phyloP scores from a whole-genome alignment of 169 alveolate genomes.

The Babesia sp. region DNA sequence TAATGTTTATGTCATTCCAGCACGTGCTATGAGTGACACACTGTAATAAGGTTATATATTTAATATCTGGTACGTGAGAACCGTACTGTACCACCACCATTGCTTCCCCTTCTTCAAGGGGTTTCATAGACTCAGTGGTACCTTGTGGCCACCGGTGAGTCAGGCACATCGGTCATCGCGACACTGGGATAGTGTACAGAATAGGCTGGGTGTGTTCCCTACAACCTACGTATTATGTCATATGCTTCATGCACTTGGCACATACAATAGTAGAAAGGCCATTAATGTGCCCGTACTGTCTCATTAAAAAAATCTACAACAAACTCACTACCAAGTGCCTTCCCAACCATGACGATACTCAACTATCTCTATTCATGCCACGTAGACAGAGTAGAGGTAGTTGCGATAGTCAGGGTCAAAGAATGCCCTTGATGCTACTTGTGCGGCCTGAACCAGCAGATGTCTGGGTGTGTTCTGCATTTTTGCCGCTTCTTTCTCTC shows the following conservation, averaged over 20 bases:
- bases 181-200: not conserved
- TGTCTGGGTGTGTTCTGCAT: slow-evolving; percentile 51
- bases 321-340: not conserved
- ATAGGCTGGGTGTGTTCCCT: not conserved
- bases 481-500: not conserved
- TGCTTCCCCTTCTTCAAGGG: not conserved
- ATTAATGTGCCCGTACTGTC: too few species aligned
- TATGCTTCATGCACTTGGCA: not conserved
- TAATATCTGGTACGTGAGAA: too few species aligned
- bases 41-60: too few species aligned
- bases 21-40: too few species aligned
- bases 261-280: not conserved
- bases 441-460: slow-evolving; percentile 51
- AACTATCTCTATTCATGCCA: not conserved
- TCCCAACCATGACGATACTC: not conserved
- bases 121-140: slow-evolving; percentile 20
- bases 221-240: not conserved
- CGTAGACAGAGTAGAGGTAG: slow-evolving; percentile 28
- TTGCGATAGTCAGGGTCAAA: slow-evolving; percentile 64
- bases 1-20: too few species aligned
- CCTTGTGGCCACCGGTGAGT: slow-evolving; percentile 4
- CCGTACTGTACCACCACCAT: not conserved
- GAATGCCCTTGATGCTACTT: slow-evolving; percentile 60
- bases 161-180: not conserved
- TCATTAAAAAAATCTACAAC: too few species aligned